Evolutionary conservation across 441 rosid species (phyloP).

Genomic region (Erodium trifolium): DNA sequence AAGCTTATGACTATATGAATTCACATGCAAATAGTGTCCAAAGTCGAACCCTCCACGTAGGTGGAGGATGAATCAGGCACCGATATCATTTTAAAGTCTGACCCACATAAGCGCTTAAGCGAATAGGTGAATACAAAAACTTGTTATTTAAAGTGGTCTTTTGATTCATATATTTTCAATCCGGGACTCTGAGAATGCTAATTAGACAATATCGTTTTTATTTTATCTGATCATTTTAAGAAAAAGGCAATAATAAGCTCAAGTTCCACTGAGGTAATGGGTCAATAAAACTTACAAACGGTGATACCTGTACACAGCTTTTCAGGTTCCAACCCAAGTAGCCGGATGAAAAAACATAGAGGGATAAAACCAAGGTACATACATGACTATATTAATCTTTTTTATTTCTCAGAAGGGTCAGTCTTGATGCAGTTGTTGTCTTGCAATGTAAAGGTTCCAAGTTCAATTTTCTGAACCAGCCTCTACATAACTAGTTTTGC

Average conservation of each 20-base stretch:
- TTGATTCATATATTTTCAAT: too few relatives aligned
- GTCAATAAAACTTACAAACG: neutral
- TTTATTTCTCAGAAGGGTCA: neutral
- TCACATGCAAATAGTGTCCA: too few relatives aligned
- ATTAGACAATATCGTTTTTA: neutral
- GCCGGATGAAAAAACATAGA: neutral
- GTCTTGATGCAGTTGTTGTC: neutral
- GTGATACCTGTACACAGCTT: neutral
- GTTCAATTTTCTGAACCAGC: neutral
- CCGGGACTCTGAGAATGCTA: too few relatives aligned
- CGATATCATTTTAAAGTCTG: too few relatives aligned
- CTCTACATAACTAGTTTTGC: neutral
- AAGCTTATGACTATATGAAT: too few relatives aligned
- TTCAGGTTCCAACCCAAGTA: neutral
- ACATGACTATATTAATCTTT: neutral
- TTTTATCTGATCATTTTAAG: neutral
- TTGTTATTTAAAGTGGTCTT: neutral
- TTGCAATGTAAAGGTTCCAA: neutral
- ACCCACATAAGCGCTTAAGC: too few relatives aligned
- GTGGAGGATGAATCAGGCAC: too few relatives aligned
- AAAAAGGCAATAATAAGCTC: neutral
- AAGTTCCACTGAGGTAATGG: too few relatives aligned
- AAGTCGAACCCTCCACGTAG: too few relatives aligned
- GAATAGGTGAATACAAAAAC: too few relatives aligned
- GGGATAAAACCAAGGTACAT: neutral